Evolutionary conservation across 2,329 filamentous ascomycete species (phyloP).

Genomic region (Bipolaris zeicola): DNA sequence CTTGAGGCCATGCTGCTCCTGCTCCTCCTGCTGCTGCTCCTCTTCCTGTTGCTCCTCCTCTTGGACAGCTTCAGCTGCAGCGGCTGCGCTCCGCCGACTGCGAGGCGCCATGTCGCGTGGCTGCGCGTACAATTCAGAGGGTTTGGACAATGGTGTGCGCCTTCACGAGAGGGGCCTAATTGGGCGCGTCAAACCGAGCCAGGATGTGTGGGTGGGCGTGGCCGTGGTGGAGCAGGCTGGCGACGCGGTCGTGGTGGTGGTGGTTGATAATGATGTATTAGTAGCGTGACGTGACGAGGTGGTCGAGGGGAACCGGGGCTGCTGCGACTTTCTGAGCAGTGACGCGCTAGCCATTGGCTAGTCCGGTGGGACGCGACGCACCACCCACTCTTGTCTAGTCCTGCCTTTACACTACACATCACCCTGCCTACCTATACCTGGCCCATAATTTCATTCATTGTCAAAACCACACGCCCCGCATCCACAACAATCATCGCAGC

Average conservation of each 20-base stretch:
- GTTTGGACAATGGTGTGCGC: not conserved
- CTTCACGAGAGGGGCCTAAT: not conserved
- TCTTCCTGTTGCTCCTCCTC: conserved; percentile 29
- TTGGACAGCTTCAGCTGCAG: conserved; percentile 38
- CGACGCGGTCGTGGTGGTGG: conserved; percentile 21
- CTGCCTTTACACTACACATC: not conserved
- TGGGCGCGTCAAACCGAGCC: conserved; percentile 6
- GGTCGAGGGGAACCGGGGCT: conserved; percentile 12
- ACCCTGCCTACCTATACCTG: not conserved
- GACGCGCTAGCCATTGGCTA: conserved; percentile 29
- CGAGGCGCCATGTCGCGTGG: conserved; percentile 47
- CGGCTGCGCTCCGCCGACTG: conserved; percentile 46
- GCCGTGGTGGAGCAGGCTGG: conserved; percentile 17
- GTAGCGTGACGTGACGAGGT: conserved; percentile 9
- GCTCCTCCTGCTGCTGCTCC: conserved; percentile 28
- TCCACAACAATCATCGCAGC: not conserved
- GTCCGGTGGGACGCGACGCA: conserved; percentile 13
- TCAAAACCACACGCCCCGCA: not conserved
- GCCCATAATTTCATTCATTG: no score
- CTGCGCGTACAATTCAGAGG: conserved; percentile 27
- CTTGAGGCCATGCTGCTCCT: conserved; percentile 56
- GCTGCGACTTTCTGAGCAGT: conserved; percentile 17
- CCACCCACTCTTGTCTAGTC: conserved; percentile 11
- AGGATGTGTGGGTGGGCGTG: conserved; percentile 1
- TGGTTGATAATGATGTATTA: conserved; percentile 6